Evolutionary conservation across 2,329 filamentous ascomycete species (phyloP).

Genomic region (Cladosporium sp.): DNA sequence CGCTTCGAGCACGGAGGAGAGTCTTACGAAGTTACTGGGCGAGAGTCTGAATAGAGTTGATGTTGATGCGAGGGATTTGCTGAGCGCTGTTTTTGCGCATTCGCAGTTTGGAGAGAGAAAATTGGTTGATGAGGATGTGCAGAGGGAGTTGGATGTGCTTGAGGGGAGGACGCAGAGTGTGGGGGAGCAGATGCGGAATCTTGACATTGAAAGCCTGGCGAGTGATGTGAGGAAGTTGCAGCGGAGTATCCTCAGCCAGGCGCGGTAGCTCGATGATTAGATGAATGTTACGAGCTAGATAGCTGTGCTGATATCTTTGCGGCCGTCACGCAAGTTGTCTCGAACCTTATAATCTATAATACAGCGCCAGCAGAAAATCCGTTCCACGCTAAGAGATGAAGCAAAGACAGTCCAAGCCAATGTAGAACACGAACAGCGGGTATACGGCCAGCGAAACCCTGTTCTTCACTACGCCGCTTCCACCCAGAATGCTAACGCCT

Average conservation of each 20-base stretch:
- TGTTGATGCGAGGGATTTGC: constrained; percentile 33
- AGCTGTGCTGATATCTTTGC: background rate
- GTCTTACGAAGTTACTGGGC: constrained; percentile 31
- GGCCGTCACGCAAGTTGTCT: background rate
- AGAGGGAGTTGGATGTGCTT: constrained; percentile 32
- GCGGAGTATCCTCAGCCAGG: background rate
- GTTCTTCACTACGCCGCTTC: constrained; percentile 93
- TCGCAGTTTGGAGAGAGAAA: constrained; percentile 19
- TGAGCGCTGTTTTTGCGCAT: constrained; percentile 36
- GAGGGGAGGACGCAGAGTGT: constrained; percentile 36
- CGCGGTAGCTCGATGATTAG: background rate
- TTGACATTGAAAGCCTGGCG: constrained; percentile 28
- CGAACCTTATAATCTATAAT: background rate
- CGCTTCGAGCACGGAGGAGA: constrained; percentile 29
- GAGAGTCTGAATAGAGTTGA: constrained; percentile 36
- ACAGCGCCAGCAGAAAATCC: background rate
- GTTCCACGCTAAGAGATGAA: constrained; percentile 74
- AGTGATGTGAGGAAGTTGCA: constrained; percentile 21
- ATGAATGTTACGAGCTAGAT: background rate
- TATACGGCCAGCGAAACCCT: constrained; percentile 91
- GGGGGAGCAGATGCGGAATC: constrained; percentile 33
- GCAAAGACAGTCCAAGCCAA: constrained; percentile 88
- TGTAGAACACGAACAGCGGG: constrained; percentile 90
- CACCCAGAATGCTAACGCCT: constrained; percentile 90
- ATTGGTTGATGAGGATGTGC: constrained; percentile 21